Base-by-base conservation (phyloP, 208 protist genomes). In the Leishmania amazonensis region DNA sequence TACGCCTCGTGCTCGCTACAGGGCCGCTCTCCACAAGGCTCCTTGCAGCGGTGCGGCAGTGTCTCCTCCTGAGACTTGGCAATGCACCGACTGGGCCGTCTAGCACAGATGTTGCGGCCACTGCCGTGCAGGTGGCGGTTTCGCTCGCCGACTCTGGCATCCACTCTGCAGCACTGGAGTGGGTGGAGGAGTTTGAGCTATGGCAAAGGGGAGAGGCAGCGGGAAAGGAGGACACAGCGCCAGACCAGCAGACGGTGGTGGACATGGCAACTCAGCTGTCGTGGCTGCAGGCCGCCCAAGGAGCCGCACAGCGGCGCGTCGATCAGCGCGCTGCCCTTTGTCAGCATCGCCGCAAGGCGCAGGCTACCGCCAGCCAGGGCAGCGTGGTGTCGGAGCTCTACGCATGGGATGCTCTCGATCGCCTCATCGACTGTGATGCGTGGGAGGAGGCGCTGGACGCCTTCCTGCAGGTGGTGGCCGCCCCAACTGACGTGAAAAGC, bases 381-480 rank as follows among this genome's bases (percentile, higher is more conserved):
- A 47, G 60, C 5, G 47, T 40, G 15, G 24, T 28, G 38, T 24
- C 35, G 8, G 19, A 57, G 45, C 70, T 35, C 45, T 51, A 21
- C 77, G 65, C 85, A 35, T 68, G 64, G 49, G 67, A 42, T 11
- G 65, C 73, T 35, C 75, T 88, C 8, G 68, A 79, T 40, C 54
- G 47, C 21, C 80, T 81, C n/a, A 42, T 88, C 35, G 70, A 58
- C 17, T 79, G 79, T 64, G 85, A 80, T 13, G 85, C 85, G 40
- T 88, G 85, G 85, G 35, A 83, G 31, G 81, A 81, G 42, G 70
- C 81, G 8, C 62, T 88, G n/a, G 79, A 79, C 57, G 60, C 58
- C 38, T 60, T 78, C 38, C 51, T 82, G 31, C 3, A 58, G 8
- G 85, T 83, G 5, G 47, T 81, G 40, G 67, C 58, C 1, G 53